Base-by-base conservation (phyloP, 345 rosid species). In the Aquilaria malaccensis region DNA sequence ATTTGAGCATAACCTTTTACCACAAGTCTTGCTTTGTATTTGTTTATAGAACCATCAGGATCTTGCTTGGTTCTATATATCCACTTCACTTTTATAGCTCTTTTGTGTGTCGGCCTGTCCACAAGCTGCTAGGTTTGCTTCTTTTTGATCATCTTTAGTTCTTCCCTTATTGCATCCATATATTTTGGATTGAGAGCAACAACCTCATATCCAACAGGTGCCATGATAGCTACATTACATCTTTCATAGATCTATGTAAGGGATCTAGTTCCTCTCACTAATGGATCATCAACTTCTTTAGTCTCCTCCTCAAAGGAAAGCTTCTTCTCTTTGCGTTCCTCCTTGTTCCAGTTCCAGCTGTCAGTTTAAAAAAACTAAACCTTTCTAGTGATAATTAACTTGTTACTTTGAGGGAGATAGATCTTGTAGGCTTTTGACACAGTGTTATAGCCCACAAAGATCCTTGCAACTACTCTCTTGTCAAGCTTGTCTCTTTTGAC, bases 391-490 rank as follows among this genome's bases (percentile, higher is more conserved):
- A 50, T 52, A 2, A 29, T 0, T 1, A 59, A 2, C 12, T 59
- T 5, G 1, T 58, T 13, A 2, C 32, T 59, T 2, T 5, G 1
- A 14, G 55, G 10, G 58, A 50, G 4, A 22, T 11, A 29, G 6
- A 59, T 3, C 9, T 22, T 9, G 32, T 41, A 66, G 1, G 30
- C 52, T 6, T 59, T 66, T 7, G 59, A 58, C 5, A 43, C 33
- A 13, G 13, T 33, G 37, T 46, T 58, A 9, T 67, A 67, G 7
- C 52, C 64, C 5, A 51, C 13, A 33, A 67, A 67, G 15, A 67
- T n/a, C 7, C n/a, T 43, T 3, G 48, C 30, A 7, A 49, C 52
- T 11, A 22, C 71, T 47, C 50, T 68, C 22, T 55, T 11, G 48
- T 68, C 67, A 31, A 61, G 33, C 11, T 68, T 53, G 3, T 66